Evolutionary conservation across 169 alveolate genomes (phyloP).

Genomic region (Babesia divergens): DNA sequence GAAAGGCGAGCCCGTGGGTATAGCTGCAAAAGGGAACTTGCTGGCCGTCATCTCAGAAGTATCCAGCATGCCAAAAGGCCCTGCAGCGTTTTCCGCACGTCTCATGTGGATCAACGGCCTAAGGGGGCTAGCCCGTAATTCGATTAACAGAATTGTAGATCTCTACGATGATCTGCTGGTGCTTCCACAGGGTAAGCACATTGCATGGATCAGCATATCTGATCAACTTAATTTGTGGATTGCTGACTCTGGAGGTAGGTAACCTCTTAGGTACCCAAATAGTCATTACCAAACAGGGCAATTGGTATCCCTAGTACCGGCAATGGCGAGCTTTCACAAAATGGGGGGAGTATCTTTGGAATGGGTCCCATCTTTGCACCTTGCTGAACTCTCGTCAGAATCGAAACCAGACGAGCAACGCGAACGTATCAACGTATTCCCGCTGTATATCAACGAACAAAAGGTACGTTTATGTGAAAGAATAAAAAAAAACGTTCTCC

Average conservation of each 20-base stretch:
- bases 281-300: background rate
- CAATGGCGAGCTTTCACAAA: conserved; percentile 38
- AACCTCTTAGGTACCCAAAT: too few species aligned
- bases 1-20: conserved; percentile 36
- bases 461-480: conserved; percentile 1
- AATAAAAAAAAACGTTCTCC: background rate
- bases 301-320: conserved; percentile 11
- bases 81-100: conserved; percentile 17
- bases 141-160: conserved; percentile 11
- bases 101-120: conserved; percentile 56
- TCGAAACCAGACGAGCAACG: conserved; percentile 4
- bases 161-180: conserved; percentile 46
- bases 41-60: conserved; percentile 41
- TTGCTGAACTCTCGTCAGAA: conserved; percentile 9
- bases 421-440: conserved; percentile 21
- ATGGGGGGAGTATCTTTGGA: conserved; percentile 42
- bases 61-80: background rate
- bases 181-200: conserved; percentile 6
- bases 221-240: conserved; percentile 46
- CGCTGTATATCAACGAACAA: conserved; percentile 48
- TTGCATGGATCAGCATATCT: conserved; percentile 29
- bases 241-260: conserved; percentile 41
- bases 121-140: conserved; percentile 43
- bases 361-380: conserved; percentile 57
- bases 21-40: conserved; percentile 50